Base-by-base conservation (phyloP, 352 stramenopile species). In the Pythium dissotocum region DNA sequence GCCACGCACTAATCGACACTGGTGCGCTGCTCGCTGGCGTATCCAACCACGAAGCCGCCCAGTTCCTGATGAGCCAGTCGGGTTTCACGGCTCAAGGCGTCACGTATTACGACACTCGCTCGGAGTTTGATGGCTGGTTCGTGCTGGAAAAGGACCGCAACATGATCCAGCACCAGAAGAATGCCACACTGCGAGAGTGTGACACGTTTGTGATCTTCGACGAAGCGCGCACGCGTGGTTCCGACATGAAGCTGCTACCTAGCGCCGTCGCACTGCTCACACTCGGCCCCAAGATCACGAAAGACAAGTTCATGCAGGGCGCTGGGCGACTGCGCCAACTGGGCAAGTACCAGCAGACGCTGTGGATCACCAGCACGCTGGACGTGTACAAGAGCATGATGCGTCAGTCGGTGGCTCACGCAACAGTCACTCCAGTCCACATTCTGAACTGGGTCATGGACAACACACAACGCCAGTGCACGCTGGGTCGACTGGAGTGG, bases 271-370 rank as follows among this genome's bases (percentile, higher is more conserved):
- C 88, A 10, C 58, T 97, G 51, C 54, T 97, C 26, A 98, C 91
- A 3, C 72, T 98, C 1, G 90, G 88, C 0, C 88, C 89, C 5
- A 87, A 86, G 21, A 76, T 97, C 21, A 90, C 84, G 0, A 98
- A 98, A 57, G 93, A 98, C 67, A 98, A 97, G 60, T 60, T 98
- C 1, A 97, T 98, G 90, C 92, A 98, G 70, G 91, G 88, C n/a
- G 89, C 88, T 4, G 91, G 90, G 4, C 83, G 93, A 0, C 83
- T 98, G 77, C 74, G 91, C 1, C 84, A 93, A 54, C 79, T 98
- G 1, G 87, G 83, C 8, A 79, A 73, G 0, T 40, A 77, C 16
- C 87, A 97, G 63, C 87, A 71, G 12, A 63, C 71, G 13, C 70
- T 98, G 0, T 79, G 82, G 65, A 72, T 97, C 14, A 77, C 78